These are phyloP conservation scores for Lithospermum erythrorhizon DNA, from an alignment of 257 asterid genomes.

Conservation along the genomic window DNA sequence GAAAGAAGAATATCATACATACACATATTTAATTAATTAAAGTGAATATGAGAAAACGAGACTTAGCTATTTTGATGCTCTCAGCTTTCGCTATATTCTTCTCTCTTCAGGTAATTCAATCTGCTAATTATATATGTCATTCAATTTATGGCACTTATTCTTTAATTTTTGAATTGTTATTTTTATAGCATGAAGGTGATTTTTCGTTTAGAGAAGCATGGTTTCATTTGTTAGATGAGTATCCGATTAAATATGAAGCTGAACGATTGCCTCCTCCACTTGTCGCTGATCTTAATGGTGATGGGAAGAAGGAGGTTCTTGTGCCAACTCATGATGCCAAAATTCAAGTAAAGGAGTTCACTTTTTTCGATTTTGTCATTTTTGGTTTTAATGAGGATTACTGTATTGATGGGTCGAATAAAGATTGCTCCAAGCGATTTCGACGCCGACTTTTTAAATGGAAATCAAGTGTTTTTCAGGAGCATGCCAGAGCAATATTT, in stretches of 20 bases:
- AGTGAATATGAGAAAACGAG: constrained; percentile 77
- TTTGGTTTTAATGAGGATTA: too few species aligned
- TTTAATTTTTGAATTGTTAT: not conserved
- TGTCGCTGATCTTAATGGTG: constrained; percentile 95
- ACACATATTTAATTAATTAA: too few species aligned
- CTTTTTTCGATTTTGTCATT: not conserved
- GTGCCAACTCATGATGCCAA: constrained; percentile 96
- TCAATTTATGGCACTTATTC: not conserved
- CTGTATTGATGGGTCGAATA: too few species aligned
- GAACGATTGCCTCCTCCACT: constrained; percentile 95
- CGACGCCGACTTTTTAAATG: too few species aligned
- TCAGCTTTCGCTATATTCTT: constrained; percentile 98
- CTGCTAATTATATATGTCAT: not conserved
- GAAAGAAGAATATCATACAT: too few species aligned
- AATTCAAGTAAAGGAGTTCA: constrained; percentile 45
- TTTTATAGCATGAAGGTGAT: constrained; percentile 81
- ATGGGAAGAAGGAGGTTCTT: constrained; percentile 80
- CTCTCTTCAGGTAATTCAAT: constrained; percentile 69
- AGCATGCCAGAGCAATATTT: too few species aligned
- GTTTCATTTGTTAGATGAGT: constrained; percentile 83
- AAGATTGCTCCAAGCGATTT: too few species aligned
- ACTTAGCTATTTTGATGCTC: constrained; percentile 84
- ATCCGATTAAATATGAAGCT: constrained; percentile 82
- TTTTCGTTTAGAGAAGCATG: constrained; percentile 94
- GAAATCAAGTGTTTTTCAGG: too few species aligned